Evolutionary conservation across 805 yeast species (phyloP).

Genomic region (Teunomyces tritomae): DNA sequence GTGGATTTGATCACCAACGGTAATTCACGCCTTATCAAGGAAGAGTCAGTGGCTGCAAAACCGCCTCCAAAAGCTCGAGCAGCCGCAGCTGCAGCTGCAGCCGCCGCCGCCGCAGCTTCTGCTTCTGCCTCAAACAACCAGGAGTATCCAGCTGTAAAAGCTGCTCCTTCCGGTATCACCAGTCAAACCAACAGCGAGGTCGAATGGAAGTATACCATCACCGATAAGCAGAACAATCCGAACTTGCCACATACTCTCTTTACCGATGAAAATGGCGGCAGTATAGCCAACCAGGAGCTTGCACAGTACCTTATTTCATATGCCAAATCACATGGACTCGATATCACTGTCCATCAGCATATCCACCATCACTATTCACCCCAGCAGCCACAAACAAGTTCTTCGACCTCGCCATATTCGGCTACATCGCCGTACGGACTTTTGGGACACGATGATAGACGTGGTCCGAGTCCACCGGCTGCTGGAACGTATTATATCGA

Average conservation of each 20-base stretch:
- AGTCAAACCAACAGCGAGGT: constrained; percentile 22
- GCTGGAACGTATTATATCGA: constrained; percentile 25
- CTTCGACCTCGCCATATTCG: constrained; percentile 6
- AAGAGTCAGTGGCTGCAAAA: too few relatives aligned
- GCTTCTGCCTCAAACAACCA: not conserved
- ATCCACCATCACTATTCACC: constrained; percentile 70
- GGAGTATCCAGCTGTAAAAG: not conserved
- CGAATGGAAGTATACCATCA: constrained; percentile 60
- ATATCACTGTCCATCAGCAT: constrained; percentile 79
- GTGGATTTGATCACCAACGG: constrained; percentile 50
- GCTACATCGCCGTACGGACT: constrained; percentile 10
- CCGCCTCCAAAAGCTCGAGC: not conserved
- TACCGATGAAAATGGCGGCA: constrained; percentile 38
- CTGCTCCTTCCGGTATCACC: not conserved
- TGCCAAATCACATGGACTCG: constrained; percentile 55
- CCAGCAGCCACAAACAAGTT: constrained; percentile 5
- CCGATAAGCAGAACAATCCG: constrained; percentile 39
- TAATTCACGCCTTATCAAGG: constrained; percentile 4
- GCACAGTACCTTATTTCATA: constrained; percentile 58
- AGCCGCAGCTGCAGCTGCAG: not conserved
- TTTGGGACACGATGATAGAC: not conserved
- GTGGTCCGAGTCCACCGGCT: constrained; percentile 3
- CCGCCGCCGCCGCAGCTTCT: not conserved
- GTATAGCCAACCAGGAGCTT: constrained; percentile 49
- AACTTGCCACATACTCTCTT: constrained; percentile 23